Evolutionary conservation across 1,284 basidiomycete species (phyloP), one percentile per base, ranked within the genome.

Genomic region (Fomitiporia mediterranea): DNA sequence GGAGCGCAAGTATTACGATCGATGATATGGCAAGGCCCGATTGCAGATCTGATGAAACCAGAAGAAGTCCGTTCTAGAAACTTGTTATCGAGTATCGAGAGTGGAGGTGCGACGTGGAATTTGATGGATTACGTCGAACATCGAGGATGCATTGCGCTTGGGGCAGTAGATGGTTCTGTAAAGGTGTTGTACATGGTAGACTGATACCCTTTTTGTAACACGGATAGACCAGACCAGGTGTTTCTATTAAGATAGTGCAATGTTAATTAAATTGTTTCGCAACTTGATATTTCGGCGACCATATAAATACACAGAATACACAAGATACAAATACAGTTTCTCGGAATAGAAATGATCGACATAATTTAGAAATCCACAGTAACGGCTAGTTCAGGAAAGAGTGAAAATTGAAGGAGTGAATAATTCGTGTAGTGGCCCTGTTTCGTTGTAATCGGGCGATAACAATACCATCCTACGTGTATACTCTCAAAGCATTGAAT

Each of bases 401-500:
- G 25, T 9, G 3, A 4, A 44, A 27, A 44, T 25, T 23, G 13
- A 44, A n/a, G 43, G 32, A 34, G 32, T 13, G 32, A 13, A 34
- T 34, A 6, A 34, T 13, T 34, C 7, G 32, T 34, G n/a, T n/a
- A n/a, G n/a, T n/a, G n/a, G n/a, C n/a, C n/a, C n/a, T n/a, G n/a
- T 34, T 34, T 34, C 7, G 32, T 13, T 34, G 32, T 34, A 34
- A 13, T 34, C 13, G 40, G n/a, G n/a, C 40, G 40, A 42, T 42
- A 6, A 17, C n/a, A n/a, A 5, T 17, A 5, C 5, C 15, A 42
- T 37, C n/a, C 35, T 56, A 55, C 34, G 57, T 55, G 30, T 58
- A 58, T 7, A 58, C 52, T 25, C 57, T 49, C 38, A 58, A 38
- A 13, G 52, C 35, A n/a, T 48, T 43, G 38, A 58, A 55, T 21